A percentile compares a stretch with the other conserved stretches of the same genome.
phyloP scores from a whole-genome alignment of 805 yeast species.

The Yamadazyma endophytica region DNA sequence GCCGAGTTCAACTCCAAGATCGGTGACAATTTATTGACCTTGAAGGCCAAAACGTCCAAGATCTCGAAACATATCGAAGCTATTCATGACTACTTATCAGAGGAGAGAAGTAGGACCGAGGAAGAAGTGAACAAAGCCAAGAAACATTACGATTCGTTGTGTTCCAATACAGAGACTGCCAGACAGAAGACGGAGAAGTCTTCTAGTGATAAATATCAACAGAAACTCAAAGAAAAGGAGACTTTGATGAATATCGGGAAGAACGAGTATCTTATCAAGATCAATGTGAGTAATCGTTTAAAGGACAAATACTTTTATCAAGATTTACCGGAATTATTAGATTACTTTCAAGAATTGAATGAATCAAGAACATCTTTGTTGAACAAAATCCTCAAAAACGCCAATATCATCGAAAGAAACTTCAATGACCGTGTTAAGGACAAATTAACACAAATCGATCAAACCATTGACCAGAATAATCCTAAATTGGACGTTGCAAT shows the following conservation, averaged over 20 bases:
- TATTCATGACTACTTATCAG: constrained; percentile 55
- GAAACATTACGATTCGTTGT: constrained; percentile 72
- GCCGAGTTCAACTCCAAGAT: constrained; percentile 57
- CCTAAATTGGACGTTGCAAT: constrained; percentile 78
- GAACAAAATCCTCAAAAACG: constrained; percentile 64
- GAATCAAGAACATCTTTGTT: constrained; percentile 71
- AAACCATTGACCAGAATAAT: constrained; percentile 61
- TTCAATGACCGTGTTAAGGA: constrained; percentile 44
- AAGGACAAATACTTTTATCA: constrained; percentile 92
- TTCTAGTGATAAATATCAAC: constrained; percentile 44
- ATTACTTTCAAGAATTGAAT: constrained; percentile 76
- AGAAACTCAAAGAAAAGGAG: constrained; percentile 58
- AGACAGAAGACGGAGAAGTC: constrained; percentile 69
- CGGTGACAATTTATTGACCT: constrained; percentile 53
- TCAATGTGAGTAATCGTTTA: constrained; percentile 81
- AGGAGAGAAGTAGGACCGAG: constrained; percentile 45
- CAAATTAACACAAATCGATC: constrained; percentile 47
- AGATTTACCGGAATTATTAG: constrained; percentile 87
- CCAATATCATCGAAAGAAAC: constrained; percentile 55
- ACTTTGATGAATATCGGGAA: constrained; percentile 84
- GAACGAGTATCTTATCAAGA: constrained; percentile 74
- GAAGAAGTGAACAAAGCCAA: constrained; percentile 62
- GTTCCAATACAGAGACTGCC: constrained; percentile 75
- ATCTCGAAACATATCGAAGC: constrained; percentile 53
- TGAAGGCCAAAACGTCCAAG: constrained; percentile 50